Base-by-base conservation (phyloP, 2,329 filamentous ascomycete species). In the Alternaria triticimaculans region DNA sequence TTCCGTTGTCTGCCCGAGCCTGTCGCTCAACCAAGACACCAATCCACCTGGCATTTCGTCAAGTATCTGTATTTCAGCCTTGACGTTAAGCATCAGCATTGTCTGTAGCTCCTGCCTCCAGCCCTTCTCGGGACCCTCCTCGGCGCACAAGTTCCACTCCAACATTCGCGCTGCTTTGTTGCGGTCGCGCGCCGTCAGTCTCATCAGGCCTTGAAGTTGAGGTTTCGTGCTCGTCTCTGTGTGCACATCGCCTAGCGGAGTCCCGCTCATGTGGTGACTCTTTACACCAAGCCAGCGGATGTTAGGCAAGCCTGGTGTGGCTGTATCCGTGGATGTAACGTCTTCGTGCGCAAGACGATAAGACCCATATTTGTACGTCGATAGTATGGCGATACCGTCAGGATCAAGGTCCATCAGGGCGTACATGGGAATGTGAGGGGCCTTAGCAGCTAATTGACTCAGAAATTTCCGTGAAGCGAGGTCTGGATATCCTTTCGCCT, bases 401-500 rank as follows among this genome's bases (percentile, higher is more conserved):
- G 92, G 92, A 69, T 96, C 92, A 63, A 87, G 92, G 72, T 96
- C 93, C 2, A 92, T 86, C 0, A 96, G 81, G 0, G 85, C 87
- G 56, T 88, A 85, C 7, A 92, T 86, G 2, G 87, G 86, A 14
- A 82, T 79, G 8, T 78, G 68, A 12, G 75, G 70, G 12, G 60
- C 67, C 6, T 69, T 57, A 30, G 86, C 20, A 80, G 81, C 9
- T 76, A 78, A 0, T 70, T 76, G 41, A 45, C 84, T 83, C 2
- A 95, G 80, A 57, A 95, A 89, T 15, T 84, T 84, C 8, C 91
- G 84, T 0, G 92, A 93, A 1, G 86, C 85, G 51, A 95, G 81
- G 70, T 96, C 93, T 0, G 93, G 92, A 72, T 93, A 96, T 2
- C 93, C 93, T 83, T 94, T 96, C 1, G 89, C 92, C 90, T 93